These are phyloP conservation scores for Lasiodiplodia theobromae DNA, from an alignment of 2,329 filamentous ascomycete species.

Conservation along the genomic window DNA sequence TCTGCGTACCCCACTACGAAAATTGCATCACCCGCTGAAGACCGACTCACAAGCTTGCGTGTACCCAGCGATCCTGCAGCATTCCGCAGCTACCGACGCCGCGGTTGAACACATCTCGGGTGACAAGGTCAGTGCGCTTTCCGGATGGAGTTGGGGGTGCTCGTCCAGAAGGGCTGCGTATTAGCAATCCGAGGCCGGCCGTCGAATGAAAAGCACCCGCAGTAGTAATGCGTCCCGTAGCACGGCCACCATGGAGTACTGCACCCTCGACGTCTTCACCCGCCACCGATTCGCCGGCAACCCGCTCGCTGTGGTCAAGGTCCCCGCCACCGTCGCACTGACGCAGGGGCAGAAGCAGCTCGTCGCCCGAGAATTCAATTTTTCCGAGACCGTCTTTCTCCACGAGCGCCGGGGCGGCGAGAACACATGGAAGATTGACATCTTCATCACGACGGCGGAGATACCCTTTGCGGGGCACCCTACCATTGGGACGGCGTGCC, in stretches of 20 bases:
- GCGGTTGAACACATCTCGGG: neutral
- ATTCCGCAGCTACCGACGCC: slow-evolving; percentile 3
- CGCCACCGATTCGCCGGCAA: slow-evolving; percentile 58
- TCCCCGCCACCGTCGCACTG: slow-evolving; percentile 47
- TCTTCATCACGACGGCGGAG: slow-evolving; percentile 60
- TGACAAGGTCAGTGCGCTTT: slow-evolving; percentile 23
- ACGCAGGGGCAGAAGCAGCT: slow-evolving; percentile 60
- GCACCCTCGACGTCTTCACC: slow-evolving; percentile 59
- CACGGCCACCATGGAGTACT: slow-evolving; percentile 38
- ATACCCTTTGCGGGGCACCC: slow-evolving; percentile 66
- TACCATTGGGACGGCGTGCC: slow-evolving; percentile 63
- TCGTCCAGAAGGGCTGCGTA: slow-evolving; percentile 6
- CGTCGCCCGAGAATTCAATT: slow-evolving; percentile 65
- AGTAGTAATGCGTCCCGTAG: slow-evolving; percentile 1
- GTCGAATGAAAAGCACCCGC: neutral
- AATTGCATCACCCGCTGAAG: slow-evolving; percentile 9
- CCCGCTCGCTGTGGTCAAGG: slow-evolving; percentile 62
- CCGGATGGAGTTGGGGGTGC: slow-evolving; percentile 17
- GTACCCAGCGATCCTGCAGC: slow-evolving; percentile 11
- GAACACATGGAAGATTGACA: slow-evolving; percentile 56
- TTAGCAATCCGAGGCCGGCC: slow-evolving; percentile 9
- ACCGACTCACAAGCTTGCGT: slow-evolving; percentile 1
- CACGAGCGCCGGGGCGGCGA: slow-evolving; percentile 45
- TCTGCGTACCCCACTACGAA: slow-evolving; percentile 21
- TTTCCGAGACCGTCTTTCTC: slow-evolving; percentile 65